These are phyloP conservation scores for Pseudocercospora vitis DNA, from an alignment of 2,329 filamentous ascomycete species.

Conservation along the genomic window DNA sequence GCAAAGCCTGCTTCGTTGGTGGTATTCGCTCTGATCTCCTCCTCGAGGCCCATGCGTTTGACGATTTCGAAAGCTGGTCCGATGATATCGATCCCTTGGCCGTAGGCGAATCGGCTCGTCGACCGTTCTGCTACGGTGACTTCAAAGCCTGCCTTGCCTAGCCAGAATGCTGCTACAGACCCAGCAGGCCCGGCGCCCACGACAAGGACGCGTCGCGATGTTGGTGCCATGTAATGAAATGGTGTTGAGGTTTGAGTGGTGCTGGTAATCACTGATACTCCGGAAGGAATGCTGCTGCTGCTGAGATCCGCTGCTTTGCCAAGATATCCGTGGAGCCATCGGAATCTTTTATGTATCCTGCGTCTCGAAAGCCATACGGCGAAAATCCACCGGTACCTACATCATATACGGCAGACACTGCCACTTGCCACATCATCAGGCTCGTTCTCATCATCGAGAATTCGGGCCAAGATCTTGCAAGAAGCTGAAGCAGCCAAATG, in stretches of 20 bases:
- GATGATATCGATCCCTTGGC: slow-evolving; percentile 36
- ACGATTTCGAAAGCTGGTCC: slow-evolving; percentile 30
- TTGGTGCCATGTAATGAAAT: slow-evolving; percentile 6
- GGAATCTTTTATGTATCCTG: slow-evolving; percentile 4
- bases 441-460: neutral
- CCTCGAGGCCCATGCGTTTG: slow-evolving; percentile 30
- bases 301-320: no score
- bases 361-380: neutral
- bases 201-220: slow-evolving; percentile 16
- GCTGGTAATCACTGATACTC: no score
- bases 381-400: neutral
- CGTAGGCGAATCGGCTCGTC: slow-evolving; percentile 20
- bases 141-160: slow-evolving; percentile 33
- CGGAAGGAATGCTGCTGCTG: no score
- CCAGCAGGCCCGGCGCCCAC: slow-evolving; percentile 36
- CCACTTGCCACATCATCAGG: neutral
- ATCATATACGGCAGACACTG: slow-evolving; percentile 1
- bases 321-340: no score
- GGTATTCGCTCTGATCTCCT: slow-evolving; percentile 28
- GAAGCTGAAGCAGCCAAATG: neutral
- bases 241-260: neutral
- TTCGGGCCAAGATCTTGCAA: neutral
- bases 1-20: slow-evolving; percentile 33
- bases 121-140: slow-evolving; percentile 25
- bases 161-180: slow-evolving; percentile 39